Evolutionary conservation across 805 yeast genomes (phyloP).

Genomic region (Hemisphaericaspora nanyangensis): DNA sequence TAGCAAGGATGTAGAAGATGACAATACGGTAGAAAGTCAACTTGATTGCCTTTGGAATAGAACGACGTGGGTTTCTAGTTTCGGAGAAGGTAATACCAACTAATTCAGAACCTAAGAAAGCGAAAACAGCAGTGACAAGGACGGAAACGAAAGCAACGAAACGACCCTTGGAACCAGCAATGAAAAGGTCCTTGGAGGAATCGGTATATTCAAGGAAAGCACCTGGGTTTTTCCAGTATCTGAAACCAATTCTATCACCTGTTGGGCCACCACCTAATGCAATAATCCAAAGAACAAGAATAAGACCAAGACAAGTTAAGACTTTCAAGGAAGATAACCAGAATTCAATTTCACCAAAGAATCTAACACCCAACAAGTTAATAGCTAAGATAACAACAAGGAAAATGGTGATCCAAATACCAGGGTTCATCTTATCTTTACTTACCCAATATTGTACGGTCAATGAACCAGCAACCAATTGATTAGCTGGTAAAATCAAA

Average conservation of each 20-base stretch:
- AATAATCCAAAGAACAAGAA: conserved; percentile 57
- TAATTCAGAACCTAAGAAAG: conserved; percentile 66
- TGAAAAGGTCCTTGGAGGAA: conserved; percentile 25
- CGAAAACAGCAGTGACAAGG: conserved; percentile 63
- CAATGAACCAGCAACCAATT: conserved; percentile 59
- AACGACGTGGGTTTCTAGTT: conserved; percentile 58
- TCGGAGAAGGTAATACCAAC: conserved; percentile 76
- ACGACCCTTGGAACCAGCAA: conserved; percentile 46
- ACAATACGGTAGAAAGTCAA: conserved; percentile 67
- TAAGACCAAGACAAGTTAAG: conserved; percentile 61
- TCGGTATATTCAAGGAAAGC: conserved; percentile 52
- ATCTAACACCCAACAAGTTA: conserved; percentile 48
- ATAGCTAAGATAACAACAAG: conserved; percentile 38
- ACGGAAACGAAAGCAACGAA: conserved; percentile 62
- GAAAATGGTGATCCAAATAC: conserved; percentile 53
- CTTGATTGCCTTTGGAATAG: conserved; percentile 68
- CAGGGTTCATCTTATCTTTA: conserved; percentile 46
- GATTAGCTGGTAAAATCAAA: conserved; percentile 56
- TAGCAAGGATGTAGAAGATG: conserved; percentile 58
- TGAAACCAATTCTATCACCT: conserved; percentile 69
- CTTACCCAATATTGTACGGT: conserved; percentile 53
- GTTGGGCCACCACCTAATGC: conserved; percentile 78
- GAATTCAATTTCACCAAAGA: conserved; percentile 56
- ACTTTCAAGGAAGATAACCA: conserved; percentile 66
- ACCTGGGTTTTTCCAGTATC: conserved; percentile 70